Evolutionary conservation across 202 grass and related monocot species (phyloP).

Genomic region (Carex arenaria): DNA sequence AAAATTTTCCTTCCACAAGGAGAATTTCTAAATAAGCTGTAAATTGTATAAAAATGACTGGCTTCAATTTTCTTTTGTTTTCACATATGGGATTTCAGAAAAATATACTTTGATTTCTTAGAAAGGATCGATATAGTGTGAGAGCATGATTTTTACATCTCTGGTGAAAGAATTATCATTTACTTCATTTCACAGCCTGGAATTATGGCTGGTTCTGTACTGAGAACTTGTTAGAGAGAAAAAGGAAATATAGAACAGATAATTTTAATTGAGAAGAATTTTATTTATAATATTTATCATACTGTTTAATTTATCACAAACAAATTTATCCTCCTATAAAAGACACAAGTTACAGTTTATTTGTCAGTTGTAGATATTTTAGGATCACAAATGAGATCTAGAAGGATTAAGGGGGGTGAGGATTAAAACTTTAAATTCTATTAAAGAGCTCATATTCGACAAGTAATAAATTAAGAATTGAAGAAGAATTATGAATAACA

Average conservation of each 20-base stretch:
- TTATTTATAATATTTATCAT: too few species aligned
- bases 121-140: not conserved
- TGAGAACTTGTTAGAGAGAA: not conserved
- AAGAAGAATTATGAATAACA: too few species aligned
- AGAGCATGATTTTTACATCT: not conserved
- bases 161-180: not conserved
- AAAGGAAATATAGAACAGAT: not conserved
- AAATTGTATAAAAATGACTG: conserved; percentile 13
- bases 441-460: too few species aligned
- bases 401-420: too few species aligned
- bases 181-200: not conserved
- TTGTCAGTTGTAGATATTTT: too few species aligned
- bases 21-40: conserved; percentile 57
- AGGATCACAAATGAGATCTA: too few species aligned
- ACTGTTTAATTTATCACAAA: too few species aligned
- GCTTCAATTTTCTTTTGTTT: conserved; percentile 4
- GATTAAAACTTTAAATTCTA: too few species aligned
- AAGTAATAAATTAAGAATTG: too few species aligned
- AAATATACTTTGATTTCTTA: not conserved
- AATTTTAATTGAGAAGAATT: too few species aligned
- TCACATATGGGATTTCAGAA: not conserved
- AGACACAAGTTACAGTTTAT: too few species aligned
- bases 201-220: not conserved
- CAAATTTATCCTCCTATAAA: too few species aligned
- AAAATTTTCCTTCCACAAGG: conserved; percentile 94